Evolutionary conservation across 164 flowering plant genomes (phyloP).

Genomic region (Euptelea pleiosperma): DNA sequence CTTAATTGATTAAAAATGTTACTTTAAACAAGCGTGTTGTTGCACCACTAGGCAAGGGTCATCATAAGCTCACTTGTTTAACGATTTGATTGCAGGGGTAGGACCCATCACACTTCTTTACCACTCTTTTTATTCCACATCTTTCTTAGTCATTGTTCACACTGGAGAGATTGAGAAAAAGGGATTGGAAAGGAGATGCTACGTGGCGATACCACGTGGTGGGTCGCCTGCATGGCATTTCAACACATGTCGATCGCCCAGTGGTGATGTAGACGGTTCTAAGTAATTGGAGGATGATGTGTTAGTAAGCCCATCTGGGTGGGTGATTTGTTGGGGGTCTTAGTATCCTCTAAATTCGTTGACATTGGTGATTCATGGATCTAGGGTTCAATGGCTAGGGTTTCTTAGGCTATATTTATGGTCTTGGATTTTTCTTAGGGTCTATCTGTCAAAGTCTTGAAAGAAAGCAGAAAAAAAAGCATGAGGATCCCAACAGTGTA

Average conservation of each 20-base stretch:
- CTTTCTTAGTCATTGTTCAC: neutral
- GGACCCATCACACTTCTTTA: neutral
- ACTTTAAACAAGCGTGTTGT: slow-evolving; percentile 12
- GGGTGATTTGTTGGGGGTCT: neutral
- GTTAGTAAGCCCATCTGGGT: neutral
- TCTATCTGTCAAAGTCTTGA: neutral
- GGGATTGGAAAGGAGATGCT: too few species aligned
- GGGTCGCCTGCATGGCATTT: neutral
- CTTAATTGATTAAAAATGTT: neutral
- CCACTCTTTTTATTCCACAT: neutral
- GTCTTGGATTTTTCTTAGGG: neutral
- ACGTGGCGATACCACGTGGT: neutral
- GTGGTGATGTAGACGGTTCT: neutral
- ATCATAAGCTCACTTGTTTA: neutral
- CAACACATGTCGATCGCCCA: neutral
- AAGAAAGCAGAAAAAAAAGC: neutral
- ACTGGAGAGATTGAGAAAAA: too few species aligned
- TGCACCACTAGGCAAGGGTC: neutral
- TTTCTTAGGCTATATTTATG: too few species aligned
- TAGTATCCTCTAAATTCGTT: neutral
- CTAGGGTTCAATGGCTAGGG: neutral
- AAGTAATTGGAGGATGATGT: neutral
- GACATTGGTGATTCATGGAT: neutral
- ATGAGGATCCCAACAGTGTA: too few species aligned
- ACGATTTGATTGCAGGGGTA: neutral